phyloP scores from a whole-genome alignment of 2,329 filamentous ascomycete species.

The Talaromyces sp. region DNA sequence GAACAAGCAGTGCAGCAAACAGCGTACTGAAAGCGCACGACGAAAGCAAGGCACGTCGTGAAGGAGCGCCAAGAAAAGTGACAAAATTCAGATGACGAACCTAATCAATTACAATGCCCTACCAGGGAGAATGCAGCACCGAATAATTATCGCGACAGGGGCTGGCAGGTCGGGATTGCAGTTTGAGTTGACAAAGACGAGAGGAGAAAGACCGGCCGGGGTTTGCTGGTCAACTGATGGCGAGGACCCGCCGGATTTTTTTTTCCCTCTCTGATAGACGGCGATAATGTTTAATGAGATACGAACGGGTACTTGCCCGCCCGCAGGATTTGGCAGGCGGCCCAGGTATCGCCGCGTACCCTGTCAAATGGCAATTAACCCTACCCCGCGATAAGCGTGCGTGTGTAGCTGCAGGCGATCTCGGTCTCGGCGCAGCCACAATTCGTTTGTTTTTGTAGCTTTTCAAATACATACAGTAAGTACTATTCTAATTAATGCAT shows the following conservation, averaged over 20 bases:
- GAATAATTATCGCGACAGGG: neutral
- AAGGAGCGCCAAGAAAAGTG: neutral
- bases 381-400: slow-evolving; percentile 5
- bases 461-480: neutral
- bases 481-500: neutral
- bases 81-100: neutral
- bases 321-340: neutral
- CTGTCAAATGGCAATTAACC: neutral
- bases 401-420: neutral
- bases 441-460: neutral
- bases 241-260: neutral
- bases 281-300: neutral
- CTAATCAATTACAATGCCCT: too few relatives aligned
- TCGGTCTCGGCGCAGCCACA: neutral
- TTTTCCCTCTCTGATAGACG: neutral
- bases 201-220: neutral
- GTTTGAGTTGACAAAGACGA: neutral
- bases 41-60: neutral
- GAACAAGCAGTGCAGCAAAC: neutral
- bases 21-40: neutral
- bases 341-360: neutral
- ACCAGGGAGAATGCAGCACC: neutral
- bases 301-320: neutral
- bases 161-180: neutral
- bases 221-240: neutral